These are phyloP conservation scores for Ceriops decandra DNA, from an alignment of 345 rosid genomes.

Conservation along the genomic window DNA sequence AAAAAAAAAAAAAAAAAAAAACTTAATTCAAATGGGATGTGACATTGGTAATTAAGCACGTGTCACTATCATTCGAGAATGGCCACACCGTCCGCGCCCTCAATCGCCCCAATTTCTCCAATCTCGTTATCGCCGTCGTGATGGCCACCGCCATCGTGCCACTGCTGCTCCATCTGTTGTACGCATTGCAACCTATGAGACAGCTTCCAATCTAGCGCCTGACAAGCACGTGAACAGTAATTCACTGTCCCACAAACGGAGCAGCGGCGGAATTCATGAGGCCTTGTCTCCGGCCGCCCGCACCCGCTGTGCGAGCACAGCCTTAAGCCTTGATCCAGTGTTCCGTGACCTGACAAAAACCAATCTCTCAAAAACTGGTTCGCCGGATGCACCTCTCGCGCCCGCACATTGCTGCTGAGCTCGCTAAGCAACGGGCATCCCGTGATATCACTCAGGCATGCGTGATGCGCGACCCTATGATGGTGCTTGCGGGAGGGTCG, in stretches of 20 bases:
- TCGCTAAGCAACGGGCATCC: constrained; percentile 34
- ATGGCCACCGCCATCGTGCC: constrained; percentile 35
- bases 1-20: not conserved
- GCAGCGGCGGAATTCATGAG: constrained; percentile 78
- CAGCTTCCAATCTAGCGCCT: constrained; percentile 85
- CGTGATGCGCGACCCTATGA: not conserved
- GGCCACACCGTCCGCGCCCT: constrained; percentile 19
- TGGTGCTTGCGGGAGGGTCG: not conserved
- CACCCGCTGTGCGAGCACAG: constrained; percentile 54
- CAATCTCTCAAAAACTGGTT: constrained; percentile 53
- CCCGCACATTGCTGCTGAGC: constrained; percentile 37
- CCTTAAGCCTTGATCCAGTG: constrained; percentile 23
- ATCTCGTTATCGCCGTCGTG: constrained; percentile 24
- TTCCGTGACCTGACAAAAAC: constrained; percentile 38
- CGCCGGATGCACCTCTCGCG: constrained; percentile 48
- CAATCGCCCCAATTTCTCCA: constrained; percentile 27
- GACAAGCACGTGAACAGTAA: constrained; percentile 90
- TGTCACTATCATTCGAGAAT: not conserved
- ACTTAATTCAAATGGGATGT: not conserved
- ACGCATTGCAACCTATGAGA: constrained; percentile 69
- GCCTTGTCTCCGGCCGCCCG: constrained; percentile 76
- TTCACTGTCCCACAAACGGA: constrained; percentile 79
- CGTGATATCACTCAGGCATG: not conserved
- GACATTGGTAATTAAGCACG: too few relatives aligned
- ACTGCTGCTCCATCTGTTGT: constrained; percentile 51